Percentiles rank a stretch among this genome's conserved stretches.
phyloP scores from a whole-genome alignment of 345 rosid genomes.

The Murraya paniculata region DNA sequence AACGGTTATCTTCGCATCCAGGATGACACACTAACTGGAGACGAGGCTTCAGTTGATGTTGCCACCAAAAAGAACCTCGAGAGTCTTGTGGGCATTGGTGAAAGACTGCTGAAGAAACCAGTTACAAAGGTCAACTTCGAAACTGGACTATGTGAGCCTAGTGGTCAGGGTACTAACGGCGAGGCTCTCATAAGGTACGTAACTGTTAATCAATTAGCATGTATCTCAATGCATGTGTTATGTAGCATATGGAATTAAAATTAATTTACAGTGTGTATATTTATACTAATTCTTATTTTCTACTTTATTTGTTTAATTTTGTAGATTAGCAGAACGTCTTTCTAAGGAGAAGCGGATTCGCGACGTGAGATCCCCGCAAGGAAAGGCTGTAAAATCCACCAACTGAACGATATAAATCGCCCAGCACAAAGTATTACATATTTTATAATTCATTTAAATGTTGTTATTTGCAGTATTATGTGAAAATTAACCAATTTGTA shows the following conservation, averaged over 20 bases:
- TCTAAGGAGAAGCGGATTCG: slow-evolving; percentile 43
- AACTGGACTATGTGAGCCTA: slow-evolving; percentile 32
- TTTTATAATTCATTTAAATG: no score
- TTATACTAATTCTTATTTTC: not conserved
- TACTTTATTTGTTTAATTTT: not conserved
- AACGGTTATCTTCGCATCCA: slow-evolving; percentile 48
- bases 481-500: no score
- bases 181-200: slow-evolving; percentile 42
- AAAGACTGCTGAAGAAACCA: slow-evolving; percentile 46
- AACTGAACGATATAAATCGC: not conserved
- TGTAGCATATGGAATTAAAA: no score
- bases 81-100: slow-evolving; percentile 43
- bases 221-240: no score
- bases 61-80: slow-evolving; percentile 52
- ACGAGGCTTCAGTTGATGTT: slow-evolving; percentile 45
- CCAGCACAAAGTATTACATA: no score
- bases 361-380: slow-evolving; percentile 32
- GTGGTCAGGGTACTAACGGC: slow-evolving; percentile 32
- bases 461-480: no score
- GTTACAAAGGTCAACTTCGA: slow-evolving; percentile 50
- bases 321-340: slow-evolving; percentile 40
- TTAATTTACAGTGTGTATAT: no score
- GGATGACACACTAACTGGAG: slow-evolving; percentile 48
- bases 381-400: not conserved
- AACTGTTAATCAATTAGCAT: no score